phyloP scores from a whole-genome alignment of 2,329 filamentous ascomycete genomes.

The Fusarium sp. region DNA sequence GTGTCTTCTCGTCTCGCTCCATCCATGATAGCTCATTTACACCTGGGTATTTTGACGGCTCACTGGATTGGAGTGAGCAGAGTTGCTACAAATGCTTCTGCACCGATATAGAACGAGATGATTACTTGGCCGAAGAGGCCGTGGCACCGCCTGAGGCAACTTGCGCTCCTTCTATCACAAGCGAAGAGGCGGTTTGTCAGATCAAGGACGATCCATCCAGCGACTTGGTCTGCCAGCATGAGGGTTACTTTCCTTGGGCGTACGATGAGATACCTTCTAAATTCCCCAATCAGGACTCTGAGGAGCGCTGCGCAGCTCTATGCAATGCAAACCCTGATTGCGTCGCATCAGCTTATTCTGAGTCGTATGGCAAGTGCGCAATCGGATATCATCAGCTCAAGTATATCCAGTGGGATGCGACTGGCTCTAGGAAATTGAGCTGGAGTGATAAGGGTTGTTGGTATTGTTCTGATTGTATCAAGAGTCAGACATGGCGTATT shows the following conservation, averaged over 20 bases:
- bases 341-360: background rate
- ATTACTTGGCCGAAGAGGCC: background rate
- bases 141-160: conserved; percentile 7
- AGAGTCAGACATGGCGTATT: conserved; percentile 13
- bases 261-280: background rate
- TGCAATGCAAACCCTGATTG: conserved; percentile 21
- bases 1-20: conserved; percentile 13
- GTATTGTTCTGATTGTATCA: conserved; percentile 14
- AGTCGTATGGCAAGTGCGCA: background rate
- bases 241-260: conserved; percentile 4
- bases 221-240: background rate
- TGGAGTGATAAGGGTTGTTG: conserved; percentile 25
- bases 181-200: conserved; percentile 8
- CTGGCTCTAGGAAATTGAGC: background rate
- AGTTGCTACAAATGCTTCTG: conserved; percentile 19
- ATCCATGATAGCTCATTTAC: background rate
- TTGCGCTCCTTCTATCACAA: background rate
- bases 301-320: conserved; percentile 11
- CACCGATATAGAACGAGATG: conserved; percentile 4
- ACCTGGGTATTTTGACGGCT: background rate
- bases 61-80: conserved; percentile 13
- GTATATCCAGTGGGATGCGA: background rate
- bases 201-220: background rate
- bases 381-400: background rate
- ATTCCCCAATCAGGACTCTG: conserved; percentile 11